Evolutionary conservation across 768 basidiomycete genomes (phyloP).

Genomic region (Pisolithus sp.): DNA sequence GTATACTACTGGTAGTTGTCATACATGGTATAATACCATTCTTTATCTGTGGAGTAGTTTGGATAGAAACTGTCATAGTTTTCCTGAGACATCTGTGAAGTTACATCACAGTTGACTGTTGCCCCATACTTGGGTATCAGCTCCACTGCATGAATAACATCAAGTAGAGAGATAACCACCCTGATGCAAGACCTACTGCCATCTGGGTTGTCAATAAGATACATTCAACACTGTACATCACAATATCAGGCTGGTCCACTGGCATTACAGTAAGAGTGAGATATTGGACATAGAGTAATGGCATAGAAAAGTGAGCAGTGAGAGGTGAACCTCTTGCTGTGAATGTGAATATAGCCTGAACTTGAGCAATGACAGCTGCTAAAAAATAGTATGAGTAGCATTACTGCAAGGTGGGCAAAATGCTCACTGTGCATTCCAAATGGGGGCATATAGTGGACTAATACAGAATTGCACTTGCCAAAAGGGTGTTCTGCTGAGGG

Average conservation of each 20-base stretch:
- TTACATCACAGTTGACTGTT: not conserved
- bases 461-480: not conserved
- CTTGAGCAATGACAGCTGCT: not conserved
- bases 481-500: not conserved
- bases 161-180: not conserved
- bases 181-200: not conserved
- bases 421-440: not conserved
- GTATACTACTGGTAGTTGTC: not conserved
- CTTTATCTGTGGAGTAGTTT: not conserved
- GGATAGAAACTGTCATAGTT: not conserved
- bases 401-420: not conserved
- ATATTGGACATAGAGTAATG: not conserved
- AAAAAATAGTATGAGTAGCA: not conserved
- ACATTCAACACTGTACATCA: not conserved
- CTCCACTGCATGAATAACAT: not conserved
- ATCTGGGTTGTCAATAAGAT: not conserved
- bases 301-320: not conserved
- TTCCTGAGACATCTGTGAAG: not conserved
- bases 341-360: not conserved
- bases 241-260: not conserved
- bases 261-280: not conserved
- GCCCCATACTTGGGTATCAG: not conserved
- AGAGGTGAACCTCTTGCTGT: not conserved
- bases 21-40: not conserved
- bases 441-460: not conserved